Percentiles rank a stretch among this genome's conserved stretches.
Evolutionary conservation across 164 flowering plant genomes (phyloP).

Genomic region (Berberis vulgaris): DNA sequence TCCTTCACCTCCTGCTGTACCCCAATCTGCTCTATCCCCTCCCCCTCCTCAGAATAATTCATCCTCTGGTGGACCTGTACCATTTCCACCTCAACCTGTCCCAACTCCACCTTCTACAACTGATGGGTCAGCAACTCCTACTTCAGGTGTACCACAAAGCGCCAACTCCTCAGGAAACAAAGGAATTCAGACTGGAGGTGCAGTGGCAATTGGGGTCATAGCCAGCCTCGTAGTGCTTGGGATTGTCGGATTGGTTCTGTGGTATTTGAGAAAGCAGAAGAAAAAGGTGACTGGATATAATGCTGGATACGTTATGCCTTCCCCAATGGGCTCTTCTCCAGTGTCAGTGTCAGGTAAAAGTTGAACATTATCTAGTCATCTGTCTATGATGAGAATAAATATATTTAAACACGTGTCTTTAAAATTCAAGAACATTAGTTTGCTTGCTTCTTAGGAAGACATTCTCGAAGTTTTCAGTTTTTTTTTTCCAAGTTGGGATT

Average conservation of each 20-base stretch:
- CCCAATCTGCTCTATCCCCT: constrained; percentile 2
- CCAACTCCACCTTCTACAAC: constrained; percentile 9
- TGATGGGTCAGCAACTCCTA: not conserved
- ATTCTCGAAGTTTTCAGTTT: not conserved
- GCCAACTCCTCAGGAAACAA: constrained; percentile 18
- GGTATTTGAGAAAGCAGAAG: constrained; percentile 35
- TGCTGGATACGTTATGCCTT: constrained; percentile 40
- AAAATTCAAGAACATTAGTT: not conserved
- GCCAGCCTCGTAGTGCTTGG: constrained; percentile 24
- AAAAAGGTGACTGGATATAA: constrained; percentile 26
- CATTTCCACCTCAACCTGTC: not conserved
- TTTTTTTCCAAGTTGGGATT: no score
- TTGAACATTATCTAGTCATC: not conserved
- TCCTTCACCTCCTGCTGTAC: constrained; percentile 1
- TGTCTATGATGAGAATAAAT: no score
- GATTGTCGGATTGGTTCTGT: constrained; percentile 26
- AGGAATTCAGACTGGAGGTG: constrained; percentile 21
- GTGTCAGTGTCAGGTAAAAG: constrained; percentile 30
- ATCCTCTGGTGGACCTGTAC: constrained; percentile 10
- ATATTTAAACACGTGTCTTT: not conserved
- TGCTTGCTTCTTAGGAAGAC: not conserved
- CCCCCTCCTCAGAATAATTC: constrained; percentile 7
- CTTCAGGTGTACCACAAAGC: constrained; percentile 7
- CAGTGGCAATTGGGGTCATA: constrained; percentile 26
- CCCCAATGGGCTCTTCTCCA: constrained; percentile 34